Evolutionary conservation across 805 yeast genomes (phyloP), one percentile per base, ranked within the genome.

Genomic region (Kurtzmaniella fragi): DNA sequence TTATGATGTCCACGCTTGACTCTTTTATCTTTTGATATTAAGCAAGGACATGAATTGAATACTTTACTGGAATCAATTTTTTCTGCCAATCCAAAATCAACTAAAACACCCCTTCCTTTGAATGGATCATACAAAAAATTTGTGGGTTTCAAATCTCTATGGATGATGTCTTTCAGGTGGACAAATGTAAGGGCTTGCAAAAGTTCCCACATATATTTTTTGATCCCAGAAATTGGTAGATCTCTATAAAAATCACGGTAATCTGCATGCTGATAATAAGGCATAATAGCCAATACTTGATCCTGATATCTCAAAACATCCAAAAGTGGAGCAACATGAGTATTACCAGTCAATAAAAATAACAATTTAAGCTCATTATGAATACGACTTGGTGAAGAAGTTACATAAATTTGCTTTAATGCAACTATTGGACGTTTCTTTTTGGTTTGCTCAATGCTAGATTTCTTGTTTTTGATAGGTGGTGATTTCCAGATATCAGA

Each of bases 1-100:
- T 59, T 57, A 29, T 43, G 43, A 32, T 50, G 48, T 3, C 17
- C 28, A 28, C 9, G 37, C 36, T 11, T 31, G 23, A 12, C 23
- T 35, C 16, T 23, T 28, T 17, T 38, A 35, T 41, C 47, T 20
- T 37, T 71, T 31, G 64, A 53, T 12, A 20, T 20, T 20, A 61
- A 52, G 53, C 93, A 84, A 0, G 87, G 82, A 53, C 93, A 84
- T 27, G 54, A 30, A 17, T 32, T 27, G 26, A 27, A 25, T 28
- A 43, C 13, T 36, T 13, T 43, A 25, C 47, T 37, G 6, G 49
- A 38, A 6, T 44, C 42, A 40, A 52, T 44, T 47, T 71, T 70
- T 59, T 89, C 96, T 2, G 97, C 97, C 32, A 89, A 68, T 2
- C 97, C 97, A 67, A 89, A 90, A 64, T 89, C 97, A 4, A 89